Evolutionary conservation across 78 protist species (phyloP), one percentile per base, ranked within the genome.

Genomic region (slime mould (Dictyostelium discoideum)): DNA sequence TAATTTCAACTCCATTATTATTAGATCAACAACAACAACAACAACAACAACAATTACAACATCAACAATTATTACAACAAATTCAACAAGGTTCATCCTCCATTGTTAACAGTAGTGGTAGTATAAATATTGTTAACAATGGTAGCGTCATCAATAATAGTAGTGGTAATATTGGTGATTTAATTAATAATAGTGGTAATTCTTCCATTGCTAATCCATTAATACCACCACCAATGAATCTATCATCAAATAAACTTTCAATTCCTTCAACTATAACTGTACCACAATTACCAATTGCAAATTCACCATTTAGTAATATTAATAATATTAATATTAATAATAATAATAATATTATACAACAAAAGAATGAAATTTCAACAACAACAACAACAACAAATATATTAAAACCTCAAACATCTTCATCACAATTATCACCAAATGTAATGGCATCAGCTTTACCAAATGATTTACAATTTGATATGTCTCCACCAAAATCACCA

Each of bases 401-500:
- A 16, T 54, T 54, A 54, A 54, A 54, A 54, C 81, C 42, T 29
- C 29, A 39, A 24, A 63, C 60, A 50, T 14, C 57, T 3, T 2
- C 32, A 60, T 54, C 54, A 40, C 80, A 60, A 11, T 9, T 63
- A 42, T 11, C 84, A 48, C 9, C 85, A 86, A 65, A 9, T 20
- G 72, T 46, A 16, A 54, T 54, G 65, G 65, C 76, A 18, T 65
- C n/a, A 20, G 26, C 44, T 26, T 13, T 44, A 57, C 73, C 73
- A 20, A 63, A 39, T 40, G 88, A 80, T 37, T 76, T 90, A 6
- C 94, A 90, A 73, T 90, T 90, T 20, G 94, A 90, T 67, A 90
- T 90, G 94, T 90, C 94, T 29, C 94, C 94, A 37, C 94, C 94
- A 73, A 84, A 85, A 46, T 90, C 94, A 67, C 94, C 94, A 42